phyloP scores from a whole-genome alignment of 768 basidiomycete genomes.

The Pholiota molesta region DNA sequence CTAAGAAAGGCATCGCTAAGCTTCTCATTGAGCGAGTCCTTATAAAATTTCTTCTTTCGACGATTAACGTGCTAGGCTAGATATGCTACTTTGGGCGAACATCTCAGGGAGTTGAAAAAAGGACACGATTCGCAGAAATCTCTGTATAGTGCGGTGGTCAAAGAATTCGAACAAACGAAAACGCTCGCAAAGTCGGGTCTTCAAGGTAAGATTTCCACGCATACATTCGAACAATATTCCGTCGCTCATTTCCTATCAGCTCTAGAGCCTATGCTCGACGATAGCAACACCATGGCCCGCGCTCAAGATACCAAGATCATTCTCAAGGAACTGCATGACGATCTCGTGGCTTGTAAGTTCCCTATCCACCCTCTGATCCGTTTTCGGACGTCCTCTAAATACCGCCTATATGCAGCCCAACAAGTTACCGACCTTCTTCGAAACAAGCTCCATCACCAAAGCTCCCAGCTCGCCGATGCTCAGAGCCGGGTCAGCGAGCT shows the following conservation, averaged over 20 bases:
- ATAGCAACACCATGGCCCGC: slow-evolving; percentile 19
- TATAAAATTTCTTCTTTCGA: neutral
- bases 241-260: slow-evolving; percentile 11
- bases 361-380: neutral
- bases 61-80: slow-evolving; percentile 10
- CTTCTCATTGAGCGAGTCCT: slow-evolving; percentile 12
- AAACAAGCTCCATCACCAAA: slow-evolving; percentile 38
- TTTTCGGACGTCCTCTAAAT: neutral
- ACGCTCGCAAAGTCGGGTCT: slow-evolving; percentile 15
- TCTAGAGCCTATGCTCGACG: slow-evolving; percentile 28
- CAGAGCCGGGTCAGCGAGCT: slow-evolving; percentile 37
- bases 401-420: slow-evolving; percentile 27
- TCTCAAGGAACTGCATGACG: slow-evolving; percentile 29
- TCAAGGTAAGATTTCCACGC: slow-evolving; percentile 13
- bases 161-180: slow-evolving; percentile 20
- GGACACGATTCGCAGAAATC: slow-evolving; percentile 14
- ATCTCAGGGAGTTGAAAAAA: slow-evolving; percentile 23
- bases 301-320: slow-evolving; percentile 25
- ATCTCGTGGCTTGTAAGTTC: slow-evolving; percentile 30
- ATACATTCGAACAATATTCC: neutral
- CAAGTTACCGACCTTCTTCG: slow-evolving; percentile 42
- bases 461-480: slow-evolving; percentile 35
- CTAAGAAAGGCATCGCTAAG: slow-evolving; percentile 15
- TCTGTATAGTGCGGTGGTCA: slow-evolving; percentile 7
- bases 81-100: slow-evolving; percentile 12